Evolutionary conservation across 305 asterid species (phyloP).

Genomic region (Fraxinus nigra): DNA sequence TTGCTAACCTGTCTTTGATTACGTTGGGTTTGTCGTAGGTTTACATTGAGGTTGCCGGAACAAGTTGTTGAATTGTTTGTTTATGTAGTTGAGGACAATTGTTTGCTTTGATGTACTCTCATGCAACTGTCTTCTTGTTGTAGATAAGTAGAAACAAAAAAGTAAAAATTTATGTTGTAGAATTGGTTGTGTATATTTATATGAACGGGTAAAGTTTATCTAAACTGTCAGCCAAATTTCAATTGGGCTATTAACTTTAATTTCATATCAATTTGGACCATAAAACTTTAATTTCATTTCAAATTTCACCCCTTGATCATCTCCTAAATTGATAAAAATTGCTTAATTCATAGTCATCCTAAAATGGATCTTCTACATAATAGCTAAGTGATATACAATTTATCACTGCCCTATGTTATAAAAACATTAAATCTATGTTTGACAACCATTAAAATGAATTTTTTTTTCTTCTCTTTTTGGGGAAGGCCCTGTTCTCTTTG

Average conservation of each 20-base stretch:
- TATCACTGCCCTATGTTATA: neutral
- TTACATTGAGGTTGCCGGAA: constrained; percentile 44
- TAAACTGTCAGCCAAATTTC: no score
- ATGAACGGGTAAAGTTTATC: neutral
- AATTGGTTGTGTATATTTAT: neutral
- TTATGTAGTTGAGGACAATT: constrained; percentile 17
- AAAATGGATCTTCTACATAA: neutral
- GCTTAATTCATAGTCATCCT: neutral
- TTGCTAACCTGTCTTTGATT: neutral
- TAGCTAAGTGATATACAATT: neutral
- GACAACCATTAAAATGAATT: neutral
- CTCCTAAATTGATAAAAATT: neutral
- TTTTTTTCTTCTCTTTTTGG: no score
- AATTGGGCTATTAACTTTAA: no score
- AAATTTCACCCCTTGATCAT: neutral
- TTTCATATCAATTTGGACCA: neutral
- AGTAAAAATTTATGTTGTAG: neutral
- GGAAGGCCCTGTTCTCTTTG: no score
- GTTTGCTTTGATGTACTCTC: neutral
- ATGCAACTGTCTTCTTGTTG: neutral
- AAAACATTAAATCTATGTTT: no score
- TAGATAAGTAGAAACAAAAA: neutral
- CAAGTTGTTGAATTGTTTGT: constrained; percentile 21
- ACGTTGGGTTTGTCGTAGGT: constrained; percentile 38
- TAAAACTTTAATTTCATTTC: no score